Evolutionary conservation across 2,329 filamentous ascomycete genomes (phyloP), one percentile per base, ranked within the genome.

Genomic region (Alternaria gansuensis): DNA sequence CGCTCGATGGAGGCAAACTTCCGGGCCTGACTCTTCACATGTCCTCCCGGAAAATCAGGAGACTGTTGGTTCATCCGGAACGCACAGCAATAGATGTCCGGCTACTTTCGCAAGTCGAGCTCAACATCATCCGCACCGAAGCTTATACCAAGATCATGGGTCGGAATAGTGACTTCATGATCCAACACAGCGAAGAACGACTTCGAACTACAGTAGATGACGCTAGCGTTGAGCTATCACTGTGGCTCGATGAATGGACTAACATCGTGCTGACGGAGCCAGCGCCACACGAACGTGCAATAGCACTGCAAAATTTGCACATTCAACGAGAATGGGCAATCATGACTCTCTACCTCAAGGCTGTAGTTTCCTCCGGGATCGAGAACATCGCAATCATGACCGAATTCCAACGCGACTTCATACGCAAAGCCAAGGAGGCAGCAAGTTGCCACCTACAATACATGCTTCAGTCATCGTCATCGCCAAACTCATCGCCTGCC

Each of bases 281-380:
- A 17, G 21, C 26, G 7, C 43, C 49, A 4, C 56, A 67, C 21
- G 50, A 66, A 44, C 55, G 62, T 24, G 59, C 67, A 8, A 43
- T 70, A n/a, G 71, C 71, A 0, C 60, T 80, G 0, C 71, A 82
- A 4, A 84, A 85, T 21, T 70, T 86, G 1, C 77, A 78, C 2
- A 80, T 86, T 0, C 83, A 86, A 63, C 79, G 80, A 57, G 82
- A 82, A 61, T 86, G 84, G 84, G 80, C 82, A 1, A 78, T 83
- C 14, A 81, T 83, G 41, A 84, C 84, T 66, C 77, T 83, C 0
- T 75, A 84, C 56, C 82, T 83, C 45, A 82, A 83, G 66, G 83
- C 82, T 0, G 69, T 85, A 0, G 79, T 82, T 40, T 76, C 77
- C 4, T 79, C 82, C 51, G 82, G 82, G 3, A 79, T 83, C 7